Base-by-base conservation (phyloP, 192 early-diverging fungal species). In the Coemansia sp. region DNA sequence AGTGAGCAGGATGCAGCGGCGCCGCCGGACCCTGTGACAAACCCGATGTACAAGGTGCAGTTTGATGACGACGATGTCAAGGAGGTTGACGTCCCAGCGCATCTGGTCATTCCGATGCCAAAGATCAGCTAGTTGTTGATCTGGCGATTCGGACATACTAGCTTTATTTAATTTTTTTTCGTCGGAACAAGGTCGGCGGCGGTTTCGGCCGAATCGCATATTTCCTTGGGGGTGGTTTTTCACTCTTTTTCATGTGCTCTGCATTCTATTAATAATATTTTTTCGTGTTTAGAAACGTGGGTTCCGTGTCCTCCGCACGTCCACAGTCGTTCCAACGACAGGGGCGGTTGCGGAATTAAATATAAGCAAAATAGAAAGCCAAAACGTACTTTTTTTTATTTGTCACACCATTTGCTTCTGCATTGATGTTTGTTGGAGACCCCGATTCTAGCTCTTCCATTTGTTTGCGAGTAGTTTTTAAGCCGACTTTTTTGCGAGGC, bases 1-100 rank as follows among this genome's bases (percentile, higher is more conserved):
- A n/a, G 30, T 7, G 28, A 40, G 31, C 56, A 58, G 28, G 56
- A 33, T 22, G 20, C 40, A 3, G 34, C 36, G 5, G 52, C 56
- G 3, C 54, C 60, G 33, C 64, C 76, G 0, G 61, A 73, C 38
- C 76, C 71, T 2, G 52, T n/a, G 0, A 17, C 64, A 0, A 76
- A 75, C 25, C 73, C 73, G 5, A 73, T 76, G 74, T 82, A 82
- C 55, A 72, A 68, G 34, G 56, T 82, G 29, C 69, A 70, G 63
- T 82, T 82, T 52, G 79, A 82, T 48, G 79, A 82, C 48, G 79
- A 82, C 29, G 73, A 76, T 16, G 56, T 54, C 31, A 65, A 64
- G 56, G 69, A 76, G 38, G 61, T 76, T 31, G 68, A 82, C 54
- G 71, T 82, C n/a, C 79, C 79, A 0, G 74, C 74, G 6, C 74